Conservation (phyloP, 352 stramenopile species). For the Globisporangium ultimum region DNA sequence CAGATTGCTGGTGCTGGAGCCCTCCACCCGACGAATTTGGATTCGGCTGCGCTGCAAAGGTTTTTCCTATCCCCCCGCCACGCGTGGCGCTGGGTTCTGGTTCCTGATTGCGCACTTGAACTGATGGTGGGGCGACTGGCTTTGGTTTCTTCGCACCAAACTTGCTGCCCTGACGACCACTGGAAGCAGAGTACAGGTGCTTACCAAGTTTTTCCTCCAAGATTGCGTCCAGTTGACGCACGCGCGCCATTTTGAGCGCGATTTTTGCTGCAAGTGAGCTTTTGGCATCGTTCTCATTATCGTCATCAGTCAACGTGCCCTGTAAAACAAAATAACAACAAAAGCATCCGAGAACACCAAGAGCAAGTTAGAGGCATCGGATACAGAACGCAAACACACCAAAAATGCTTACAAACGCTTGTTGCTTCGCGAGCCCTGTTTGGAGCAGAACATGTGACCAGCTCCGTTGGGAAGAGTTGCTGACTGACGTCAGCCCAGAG, state of each 20-base stretch:
- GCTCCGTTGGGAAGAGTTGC: constrained; percentile 21
- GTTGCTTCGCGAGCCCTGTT: constrained; percentile 57
- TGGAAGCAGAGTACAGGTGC: constrained; percentile 35
- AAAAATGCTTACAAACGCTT: constrained; percentile 47
- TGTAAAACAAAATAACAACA: constrained; percentile 11
- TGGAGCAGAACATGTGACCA: constrained; percentile 67
- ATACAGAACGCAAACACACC: background rate
- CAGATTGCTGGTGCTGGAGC: background rate
- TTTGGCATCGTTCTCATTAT: constrained; percentile 23
- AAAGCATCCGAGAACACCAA: background rate
- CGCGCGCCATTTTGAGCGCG: constrained; percentile 64
- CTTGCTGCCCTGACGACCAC: constrained; percentile 20
- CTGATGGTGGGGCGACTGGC: background rate
- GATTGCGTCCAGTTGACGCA: constrained; percentile 55
- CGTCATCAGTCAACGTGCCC: constrained; percentile 42
- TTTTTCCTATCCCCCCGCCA: background rate
- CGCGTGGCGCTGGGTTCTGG: background rate
- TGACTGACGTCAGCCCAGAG: background rate
- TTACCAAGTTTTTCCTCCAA: constrained; percentile 64
- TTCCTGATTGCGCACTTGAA: background rate
- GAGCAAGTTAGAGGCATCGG: background rate
- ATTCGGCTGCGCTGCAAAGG: background rate
- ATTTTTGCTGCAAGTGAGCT: constrained; percentile 48
- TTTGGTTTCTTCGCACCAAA: constrained; percentile 10
- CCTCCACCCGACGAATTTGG: background rate